Evolutionary conservation across 2,329 filamentous ascomycete genomes (phyloP).

Genomic region (Colletotrichum cordylinicola): DNA sequence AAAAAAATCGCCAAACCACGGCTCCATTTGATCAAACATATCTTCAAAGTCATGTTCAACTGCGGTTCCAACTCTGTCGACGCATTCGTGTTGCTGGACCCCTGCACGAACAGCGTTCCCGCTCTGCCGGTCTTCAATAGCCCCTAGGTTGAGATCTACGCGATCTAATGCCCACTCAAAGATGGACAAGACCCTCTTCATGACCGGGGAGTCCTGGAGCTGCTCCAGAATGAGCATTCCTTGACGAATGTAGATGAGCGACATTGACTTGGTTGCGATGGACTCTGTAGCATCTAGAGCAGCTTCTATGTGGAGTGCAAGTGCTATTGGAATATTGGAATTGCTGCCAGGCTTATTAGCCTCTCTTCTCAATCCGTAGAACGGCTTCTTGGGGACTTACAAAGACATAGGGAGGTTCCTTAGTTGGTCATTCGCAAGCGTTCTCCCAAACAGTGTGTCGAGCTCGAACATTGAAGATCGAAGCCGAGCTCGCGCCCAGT

Average conservation of each 20-base stretch:
- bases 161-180: not conserved
- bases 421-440: not conserved
- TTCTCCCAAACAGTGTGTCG: not conserved
- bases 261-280: rapidly evolving
- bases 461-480: not conserved
- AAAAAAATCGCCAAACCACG: not conserved
- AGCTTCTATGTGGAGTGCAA: not conserved
- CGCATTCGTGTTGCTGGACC: not conserved
- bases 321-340: not conserved
- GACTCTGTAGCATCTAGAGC: not conserved
- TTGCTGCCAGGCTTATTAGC: not conserved
- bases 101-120: not conserved
- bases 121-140: not conserved
- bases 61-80: not conserved
- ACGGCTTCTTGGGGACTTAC: not conserved
- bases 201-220: not conserved
- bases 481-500: not conserved
- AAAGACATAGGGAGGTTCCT: not conserved
- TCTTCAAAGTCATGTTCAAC: not conserved
- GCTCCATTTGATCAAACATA: not conserved
- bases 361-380: not conserved
- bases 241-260: not conserved
- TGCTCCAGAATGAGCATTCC: not conserved
- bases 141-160: not conserved
- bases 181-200: not conserved